Percentiles rank a stretch among this genome's conserved stretches.
These are phyloP conservation scores for Orbilia brochopaga DNA, from an alignment of 2,329 filamentous ascomycete species.

Conservation along the genomic window DNA sequence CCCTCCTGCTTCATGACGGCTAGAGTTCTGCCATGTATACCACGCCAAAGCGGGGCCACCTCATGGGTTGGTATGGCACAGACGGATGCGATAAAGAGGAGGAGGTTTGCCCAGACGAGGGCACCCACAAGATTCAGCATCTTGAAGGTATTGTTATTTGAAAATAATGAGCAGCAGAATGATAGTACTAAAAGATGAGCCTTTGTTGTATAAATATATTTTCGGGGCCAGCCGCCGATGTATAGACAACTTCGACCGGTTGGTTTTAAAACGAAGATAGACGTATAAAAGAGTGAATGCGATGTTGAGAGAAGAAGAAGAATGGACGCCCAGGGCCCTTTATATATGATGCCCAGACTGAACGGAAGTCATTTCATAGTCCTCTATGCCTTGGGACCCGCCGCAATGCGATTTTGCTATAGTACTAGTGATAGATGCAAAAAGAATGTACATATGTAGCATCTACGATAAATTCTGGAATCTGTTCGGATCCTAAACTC, in stretches of 20 bases:
- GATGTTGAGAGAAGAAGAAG: background rate
- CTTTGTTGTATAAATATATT: background rate
- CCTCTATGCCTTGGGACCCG: background rate
- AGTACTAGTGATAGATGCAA: background rate
- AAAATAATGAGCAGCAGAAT: background rate
- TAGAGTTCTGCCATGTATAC: slow-evolving; percentile 17
- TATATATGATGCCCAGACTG: background rate
- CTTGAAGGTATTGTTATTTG: background rate
- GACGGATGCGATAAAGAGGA: background rate
- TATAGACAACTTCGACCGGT: background rate
- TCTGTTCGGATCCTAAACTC: background rate
- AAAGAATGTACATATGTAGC: background rate
- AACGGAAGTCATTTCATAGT: background rate
- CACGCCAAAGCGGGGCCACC: slow-evolving; percentile 11
- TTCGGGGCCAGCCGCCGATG: background rate
- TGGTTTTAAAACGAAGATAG: background rate
- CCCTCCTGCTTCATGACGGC: slow-evolving; percentile 2
- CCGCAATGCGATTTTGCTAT: background rate
- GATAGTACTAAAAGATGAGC: background rate
- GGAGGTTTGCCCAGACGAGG: background rate
- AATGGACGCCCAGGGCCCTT: background rate
- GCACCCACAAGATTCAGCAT: background rate
- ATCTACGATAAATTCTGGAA: background rate
- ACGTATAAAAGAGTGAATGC: background rate
- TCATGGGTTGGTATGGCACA: background rate